phyloP scores from a whole-genome alignment of 148 eudicot genomes.

The Talinum fruticosum region DNA sequence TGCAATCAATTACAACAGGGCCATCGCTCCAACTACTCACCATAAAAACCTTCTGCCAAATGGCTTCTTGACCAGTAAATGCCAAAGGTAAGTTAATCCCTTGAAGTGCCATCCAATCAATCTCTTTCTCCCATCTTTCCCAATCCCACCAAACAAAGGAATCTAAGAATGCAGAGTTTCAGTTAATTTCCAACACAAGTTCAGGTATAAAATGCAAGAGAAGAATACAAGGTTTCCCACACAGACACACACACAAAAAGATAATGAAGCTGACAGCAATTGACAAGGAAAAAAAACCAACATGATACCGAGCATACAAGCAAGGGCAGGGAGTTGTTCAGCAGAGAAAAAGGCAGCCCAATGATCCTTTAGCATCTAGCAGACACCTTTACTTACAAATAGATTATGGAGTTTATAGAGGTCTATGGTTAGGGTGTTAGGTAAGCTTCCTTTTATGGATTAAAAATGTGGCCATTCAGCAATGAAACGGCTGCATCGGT shows the following conservation, averaged over 20 bases:
- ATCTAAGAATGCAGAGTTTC: conserved; percentile 45
- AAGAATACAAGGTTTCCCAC: neutral
- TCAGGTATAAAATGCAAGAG: neutral
- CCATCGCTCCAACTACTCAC: conserved; percentile 35
- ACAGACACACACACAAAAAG: neutral
- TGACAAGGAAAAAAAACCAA: neutral
- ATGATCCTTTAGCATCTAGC: no score
- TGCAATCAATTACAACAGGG: conserved; percentile 9
- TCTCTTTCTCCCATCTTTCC: conserved; percentile 99
- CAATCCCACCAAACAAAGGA: conserved; percentile 99
- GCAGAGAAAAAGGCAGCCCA: no score
- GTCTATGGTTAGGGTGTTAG: no score
- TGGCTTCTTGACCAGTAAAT: conserved; percentile 95
- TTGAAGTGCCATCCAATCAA: conserved; percentile 99
- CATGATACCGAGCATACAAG: neutral
- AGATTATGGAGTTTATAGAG: no score
- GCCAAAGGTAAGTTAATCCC: conserved; percentile 95
- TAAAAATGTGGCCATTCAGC: no score
- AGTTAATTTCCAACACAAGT: neutral
- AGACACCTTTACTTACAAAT: no score
- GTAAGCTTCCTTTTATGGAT: no score
- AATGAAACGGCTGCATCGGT: no score
- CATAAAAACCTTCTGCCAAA: conserved; percentile 93
- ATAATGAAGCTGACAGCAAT: neutral
- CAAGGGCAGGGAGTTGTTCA: neutral